Base-by-base conservation (phyloP, 352 stramenopile species). In the Pythium phragmitis region DNA sequence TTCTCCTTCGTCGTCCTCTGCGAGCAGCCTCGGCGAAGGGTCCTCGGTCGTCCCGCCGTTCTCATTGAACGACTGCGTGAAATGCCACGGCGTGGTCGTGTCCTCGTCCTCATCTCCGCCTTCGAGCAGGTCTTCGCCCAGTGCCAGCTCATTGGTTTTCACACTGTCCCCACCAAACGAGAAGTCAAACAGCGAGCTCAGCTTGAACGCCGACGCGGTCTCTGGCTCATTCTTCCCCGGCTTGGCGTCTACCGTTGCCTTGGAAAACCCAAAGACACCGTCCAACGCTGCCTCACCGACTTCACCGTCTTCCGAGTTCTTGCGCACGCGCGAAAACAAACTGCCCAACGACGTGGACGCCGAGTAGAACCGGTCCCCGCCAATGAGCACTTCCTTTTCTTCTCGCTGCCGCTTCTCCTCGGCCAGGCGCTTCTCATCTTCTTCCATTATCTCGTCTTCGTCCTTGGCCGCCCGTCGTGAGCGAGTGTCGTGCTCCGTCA, bases 241-340 rank as follows among this genome's bases (percentile, higher is more conserved):
- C 12, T 59, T 57, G 43, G 64, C 50, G 36, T 65, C 46, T 3
- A 53, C 23, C 4, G 43, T 19, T 4, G 46, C 50, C 33, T 65
- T 63, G 2, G 65, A 56, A 30, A 75, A 70, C 2, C 70, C 57
- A 70, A 88, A 80, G 13, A 94, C 76, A 34, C 85, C 85, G 67
- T 94, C 85, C 7, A 94, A 65, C 3, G 85, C 85, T 26, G 85
- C 82, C 67, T 94, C 85, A 12, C 83, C 83, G 57, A 80, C 80
- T 30, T 85, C 73, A 19, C 85, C 85, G 48, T 94, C 85, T 50
- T 94, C 85, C 47, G 85, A 94, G 60, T 94, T 94, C 65, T 87
- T 88, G 33, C 85, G 85, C 19, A 94, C 80, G 41, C 85, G 82
- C 1, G 82, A 80, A 57, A 94, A 94, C 42, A 94, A 60, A 37